Percentiles rank a stretch among this genome's conserved stretches.
Conservation (phyloP, 106 monocot genomes). For the Allium fistulosum region DNA sequence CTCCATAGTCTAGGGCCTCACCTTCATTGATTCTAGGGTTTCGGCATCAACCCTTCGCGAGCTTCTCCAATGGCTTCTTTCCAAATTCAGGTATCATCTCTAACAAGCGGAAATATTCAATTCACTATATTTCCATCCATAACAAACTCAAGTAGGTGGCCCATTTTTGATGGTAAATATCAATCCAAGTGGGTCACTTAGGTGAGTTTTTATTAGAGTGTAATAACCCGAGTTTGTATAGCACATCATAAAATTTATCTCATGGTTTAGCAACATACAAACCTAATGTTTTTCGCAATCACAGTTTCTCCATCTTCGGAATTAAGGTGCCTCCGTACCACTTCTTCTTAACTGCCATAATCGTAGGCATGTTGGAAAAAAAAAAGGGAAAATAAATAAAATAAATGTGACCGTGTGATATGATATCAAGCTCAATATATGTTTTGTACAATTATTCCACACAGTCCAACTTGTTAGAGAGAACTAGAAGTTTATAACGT, state of each 20-base stretch:
- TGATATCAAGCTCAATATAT: too few species aligned
- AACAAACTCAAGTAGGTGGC: too few species aligned
- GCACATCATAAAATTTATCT: background rate
- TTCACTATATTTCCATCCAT: too few species aligned
- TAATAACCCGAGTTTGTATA: constrained; percentile 3
- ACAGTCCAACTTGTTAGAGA: background rate
- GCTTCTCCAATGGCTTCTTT: too few species aligned
- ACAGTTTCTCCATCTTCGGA: constrained; percentile 84
- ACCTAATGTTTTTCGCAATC: constrained; percentile 92
- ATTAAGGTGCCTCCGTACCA: constrained; percentile 75
- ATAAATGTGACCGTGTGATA: background rate
- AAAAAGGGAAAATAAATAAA: constrained; percentile 17
- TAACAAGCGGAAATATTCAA: constrained; percentile 2
- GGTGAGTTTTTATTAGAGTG: too few species aligned
- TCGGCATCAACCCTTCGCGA: too few species aligned
- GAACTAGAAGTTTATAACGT: background rate
- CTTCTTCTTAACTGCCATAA: constrained; percentile 88
- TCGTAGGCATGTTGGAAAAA: constrained; percentile 97
- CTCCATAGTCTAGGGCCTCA: too few species aligned
- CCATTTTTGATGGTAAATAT: too few species aligned
- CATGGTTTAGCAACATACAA: background rate
- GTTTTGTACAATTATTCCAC: too few species aligned
- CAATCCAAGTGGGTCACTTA: too few species aligned
- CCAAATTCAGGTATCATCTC: too few species aligned
- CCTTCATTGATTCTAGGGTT: too few species aligned